These are phyloP conservation scores for Teunomyces cretensis DNA, from an alignment of 805 yeast genomes.

Conservation along the genomic window DNA sequence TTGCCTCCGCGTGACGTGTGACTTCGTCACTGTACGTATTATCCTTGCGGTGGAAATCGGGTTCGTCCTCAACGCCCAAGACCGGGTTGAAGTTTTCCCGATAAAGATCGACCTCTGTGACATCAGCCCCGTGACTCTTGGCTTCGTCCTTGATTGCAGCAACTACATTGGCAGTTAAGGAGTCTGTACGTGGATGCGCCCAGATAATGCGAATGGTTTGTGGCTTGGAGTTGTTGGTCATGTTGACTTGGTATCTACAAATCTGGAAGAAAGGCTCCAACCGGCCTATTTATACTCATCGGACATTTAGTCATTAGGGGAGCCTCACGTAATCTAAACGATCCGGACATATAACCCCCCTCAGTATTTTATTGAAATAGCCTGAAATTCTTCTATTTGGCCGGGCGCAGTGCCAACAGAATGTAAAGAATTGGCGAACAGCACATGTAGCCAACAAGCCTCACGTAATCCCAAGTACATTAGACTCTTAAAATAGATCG, in stretches of 20 bases:
- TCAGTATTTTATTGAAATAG: too few relatives aligned
- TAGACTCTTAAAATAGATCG: too few relatives aligned
- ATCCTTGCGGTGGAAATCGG: not conserved
- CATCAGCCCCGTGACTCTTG: not conserved
- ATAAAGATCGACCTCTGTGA: not conserved
- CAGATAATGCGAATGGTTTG: not conserved
- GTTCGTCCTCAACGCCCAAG: not conserved
- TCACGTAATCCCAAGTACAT: too few relatives aligned
- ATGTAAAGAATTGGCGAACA: too few relatives aligned
- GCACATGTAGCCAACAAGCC: too few relatives aligned
- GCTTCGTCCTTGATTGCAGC: not conserved
- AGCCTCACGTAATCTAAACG: too few relatives aligned
- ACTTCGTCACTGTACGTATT: not conserved
- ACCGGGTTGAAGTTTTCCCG: not conserved
- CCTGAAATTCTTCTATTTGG: too few relatives aligned
- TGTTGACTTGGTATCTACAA: not conserved
- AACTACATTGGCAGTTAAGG: not conserved
- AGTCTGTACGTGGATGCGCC: not conserved
- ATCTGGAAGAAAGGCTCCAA: too few relatives aligned
- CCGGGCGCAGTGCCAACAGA: too few relatives aligned
- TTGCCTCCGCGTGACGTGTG: not conserved
- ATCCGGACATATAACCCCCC: too few relatives aligned
- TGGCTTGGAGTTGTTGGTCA: not conserved
- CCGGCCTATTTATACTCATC: too few relatives aligned
- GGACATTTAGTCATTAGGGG: too few relatives aligned